A percentile compares a stretch with the other conserved stretches of the same genome.
phyloP scores from a whole-genome alignment of 805 yeast species.

The Cyberlindnera euphorbiae region DNA sequence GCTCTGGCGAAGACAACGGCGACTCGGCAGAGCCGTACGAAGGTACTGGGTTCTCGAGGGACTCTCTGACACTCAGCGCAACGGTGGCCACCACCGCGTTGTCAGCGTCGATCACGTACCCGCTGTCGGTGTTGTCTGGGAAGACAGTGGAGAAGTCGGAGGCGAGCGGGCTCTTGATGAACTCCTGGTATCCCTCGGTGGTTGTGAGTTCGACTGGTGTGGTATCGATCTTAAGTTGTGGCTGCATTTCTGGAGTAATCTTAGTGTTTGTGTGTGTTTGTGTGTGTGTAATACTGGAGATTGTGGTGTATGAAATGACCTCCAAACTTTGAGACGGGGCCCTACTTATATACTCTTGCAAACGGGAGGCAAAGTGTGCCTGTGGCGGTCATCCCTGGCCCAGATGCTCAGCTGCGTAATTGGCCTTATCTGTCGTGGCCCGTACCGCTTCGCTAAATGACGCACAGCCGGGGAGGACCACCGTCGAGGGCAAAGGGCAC shows the following conservation, averaged over 20 bases:
- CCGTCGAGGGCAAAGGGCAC: too few species aligned
- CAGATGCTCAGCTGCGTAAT: too few species aligned
- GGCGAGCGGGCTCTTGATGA: conserved; percentile 30
- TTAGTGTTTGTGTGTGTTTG: not conserved
- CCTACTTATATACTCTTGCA: too few species aligned
- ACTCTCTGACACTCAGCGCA: conserved; percentile 33
- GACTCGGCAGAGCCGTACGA: conserved; percentile 7
- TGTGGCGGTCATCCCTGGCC: too few species aligned
- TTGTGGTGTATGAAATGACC: not conserved
- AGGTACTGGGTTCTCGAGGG: conserved; percentile 21
- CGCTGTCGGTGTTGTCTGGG: conserved; percentile 32
- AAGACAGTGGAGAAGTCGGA: conserved; percentile 31
- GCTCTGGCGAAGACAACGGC: conserved; percentile 8
- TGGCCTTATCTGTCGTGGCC: too few species aligned
- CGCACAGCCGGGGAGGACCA: too few species aligned
- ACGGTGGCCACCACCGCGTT: conserved; percentile 35
- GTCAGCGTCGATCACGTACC: conserved; percentile 30
- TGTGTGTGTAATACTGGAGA: not conserved
- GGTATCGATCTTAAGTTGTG: conserved; percentile 16
- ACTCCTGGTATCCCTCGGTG: conserved; percentile 35
- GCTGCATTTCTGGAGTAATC: conserved; percentile 6
- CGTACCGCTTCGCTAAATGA: too few species aligned
- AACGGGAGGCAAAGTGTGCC: too few species aligned
- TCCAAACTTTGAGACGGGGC: not conserved
- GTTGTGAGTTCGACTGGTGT: conserved; percentile 38